Base-by-base conservation (phyloP, 441 rosid genomes). In the Syzygium syzygioides region DNA sequence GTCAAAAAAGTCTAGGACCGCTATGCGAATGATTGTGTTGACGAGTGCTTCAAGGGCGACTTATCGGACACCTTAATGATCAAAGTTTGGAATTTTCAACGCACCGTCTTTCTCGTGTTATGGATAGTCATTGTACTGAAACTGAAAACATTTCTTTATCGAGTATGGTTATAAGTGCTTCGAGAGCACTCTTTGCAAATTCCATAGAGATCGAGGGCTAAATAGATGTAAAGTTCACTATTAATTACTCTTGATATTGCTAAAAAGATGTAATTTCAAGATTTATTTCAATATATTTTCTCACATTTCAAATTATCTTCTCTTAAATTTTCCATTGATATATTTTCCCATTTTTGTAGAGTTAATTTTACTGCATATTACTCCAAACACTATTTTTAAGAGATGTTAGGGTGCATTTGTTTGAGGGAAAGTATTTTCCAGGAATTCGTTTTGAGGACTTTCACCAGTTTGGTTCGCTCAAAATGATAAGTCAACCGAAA, bases 71-170 rank as follows among this genome's bases (percentile, higher is more conserved):
- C 83, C n/a, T 37, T 3, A 71, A 37, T 13, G 52, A 76, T 4
- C 5, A 0, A 37, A 20, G 17, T 23, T 76, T 37, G 28, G 7
- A 37, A 76, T 3, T 23, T 37, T 20, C 0, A 20, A 0, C 6
- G 9, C 50, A 5, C 50, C 5, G 0, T 12, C 17, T 71, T 17
- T 23, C 25, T 37, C 0, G 52, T 71, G n/a, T 71, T 37, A 37
- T 71, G 52, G 23, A 20, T 1, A 5, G 25, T 11, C 2, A 37
- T 25, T 11, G 50, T 7, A 3, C 4, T 71, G 0, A 71, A 71
- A 71, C 37, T 37, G 0, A 20, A 20, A 71, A 37, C 14, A 20
- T 20, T 0, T 37, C n/a, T 12, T 23, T 37, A 71, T 71, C 23
- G 50, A 0, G 4, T 71, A 71, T 5, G 52, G 45, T 25, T 1